Base-by-base conservation (phyloP, 306 rosid species). In the Boehmeria nivea region DNA sequence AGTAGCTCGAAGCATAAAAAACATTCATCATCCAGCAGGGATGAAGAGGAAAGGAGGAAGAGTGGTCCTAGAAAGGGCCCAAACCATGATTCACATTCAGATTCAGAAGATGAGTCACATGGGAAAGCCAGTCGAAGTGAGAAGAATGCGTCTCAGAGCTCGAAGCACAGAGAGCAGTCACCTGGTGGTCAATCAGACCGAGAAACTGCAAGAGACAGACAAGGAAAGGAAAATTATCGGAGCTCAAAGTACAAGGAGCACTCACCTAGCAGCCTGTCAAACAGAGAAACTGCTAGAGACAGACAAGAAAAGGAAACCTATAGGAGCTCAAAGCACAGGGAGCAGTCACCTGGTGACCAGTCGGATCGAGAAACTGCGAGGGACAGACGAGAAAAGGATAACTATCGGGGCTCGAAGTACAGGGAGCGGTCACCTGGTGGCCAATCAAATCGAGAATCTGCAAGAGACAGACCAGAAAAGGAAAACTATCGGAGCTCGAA, bases 1-100 rank as follows among this genome's bases (percentile, higher is more conserved):
- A 72, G 82, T 58, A 75, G 72, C 59, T 83, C 81, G 24, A 82
- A 84, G 71, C 71, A 67, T 64, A 51, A 51, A 25, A 74, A 63
- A 28, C 65, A 59, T 51, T 71, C 65, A 60, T 59, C 83, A 17
- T 48, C 82, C 2, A 58, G 59, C 27, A 59, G 38, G 21, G 53
- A 63, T 19, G 82, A 76, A 17, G 63, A 68, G 60, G 73, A 73
- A 55, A 72, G 59, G 63, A 57, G 80, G 65, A 81, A 66, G 72
- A 54, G 51, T 10, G 28, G 20, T 49, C 64, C 43, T 20, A 44
- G 46, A 34, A 67, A 49, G 57, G 33, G 60, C 18, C 51, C 50
- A 37, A 57, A 58, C 38, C 45, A 13, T 37, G 58, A 37, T 15
- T 48, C 57, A 19, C 26, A 45, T 21, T 66, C 65, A 38, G 57